Base-by-base conservation (phyloP, 305 asterid species). In the Solanum hybrid region DNA sequence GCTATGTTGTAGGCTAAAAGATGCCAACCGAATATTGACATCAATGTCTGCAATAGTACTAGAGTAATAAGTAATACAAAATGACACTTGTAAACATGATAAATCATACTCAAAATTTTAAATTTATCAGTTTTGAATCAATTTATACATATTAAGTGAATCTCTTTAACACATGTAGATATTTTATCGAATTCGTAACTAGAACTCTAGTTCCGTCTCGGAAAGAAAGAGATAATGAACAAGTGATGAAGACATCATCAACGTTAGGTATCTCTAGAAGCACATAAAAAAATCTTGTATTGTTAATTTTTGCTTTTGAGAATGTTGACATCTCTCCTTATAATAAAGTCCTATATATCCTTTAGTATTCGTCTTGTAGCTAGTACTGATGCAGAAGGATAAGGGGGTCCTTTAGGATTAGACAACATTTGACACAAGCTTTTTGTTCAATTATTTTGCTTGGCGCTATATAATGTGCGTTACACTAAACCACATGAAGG, bases 381-480 rank as follows among this genome's bases (percentile, higher is more conserved):
- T 56, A 36, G 20, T 36, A 51, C 12, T 10, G 12, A 31, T n/a
- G 32, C 4, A 31, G 51, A 32, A 56, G 51, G n/a, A 85, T 85
- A 85, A 85, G 76, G 34, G 86, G 32, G 88, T 85, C 88, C 51
- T 85, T n/a, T 32, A 51, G 42, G 77, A 85, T 56, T 85, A 85
- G 88, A 85, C 88, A 85, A 85, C 88, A 85, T 85, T 85, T 85
- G 88, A 34, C 29, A 31, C 51, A 56, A 32, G 32, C 32, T 85
- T 85, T 85, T 85, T 56, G 26, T 85, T 84, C 77, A 32, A 56
- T 85, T 85, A 56, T 31, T 56, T 85, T 85, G 76, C 73, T 56
- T 5, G 88, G 6, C 32, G 14, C 37, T 76, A 76, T 76, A 75
- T 76, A 75, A 9, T 85, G 69, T 56, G 75, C 87, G 31, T 84